A percentile compares a stretch with the other conserved stretches of the same genome.
Evolutionary conservation across 73 alveolate species (phyloP).

Genomic region (Paramecium caudatum): DNA sequence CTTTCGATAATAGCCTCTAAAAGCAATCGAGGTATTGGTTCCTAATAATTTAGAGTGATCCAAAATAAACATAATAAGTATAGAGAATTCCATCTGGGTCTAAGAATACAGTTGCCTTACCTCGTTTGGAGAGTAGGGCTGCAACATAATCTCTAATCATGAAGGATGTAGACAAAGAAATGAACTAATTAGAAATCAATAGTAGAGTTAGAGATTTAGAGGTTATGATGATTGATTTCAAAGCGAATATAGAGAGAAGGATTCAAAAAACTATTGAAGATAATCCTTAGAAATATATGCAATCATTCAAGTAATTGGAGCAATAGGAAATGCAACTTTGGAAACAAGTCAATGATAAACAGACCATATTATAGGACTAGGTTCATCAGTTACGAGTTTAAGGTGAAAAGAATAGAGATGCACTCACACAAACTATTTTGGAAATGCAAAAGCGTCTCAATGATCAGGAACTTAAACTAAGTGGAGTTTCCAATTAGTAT

Average conservation of each 20-base stretch:
- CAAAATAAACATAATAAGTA: background rate
- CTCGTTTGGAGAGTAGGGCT: slow-evolving; percentile 57
- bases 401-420: slow-evolving; percentile 61
- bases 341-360: slow-evolving; percentile 59
- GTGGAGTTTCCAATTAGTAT: background rate
- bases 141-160: background rate
- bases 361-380: background rate
- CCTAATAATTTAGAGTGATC: slow-evolving; percentile 17
- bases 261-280: slow-evolving; percentile 48
- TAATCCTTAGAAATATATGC: slow-evolving; percentile 50
- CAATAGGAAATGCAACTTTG: slow-evolving; percentile 50
- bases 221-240: slow-evolving; percentile 64
- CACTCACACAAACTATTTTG: background rate
- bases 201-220: slow-evolving; percentile 62
- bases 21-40: background rate
- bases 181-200: slow-evolving; percentile 31
- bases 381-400: background rate
- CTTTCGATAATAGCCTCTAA: background rate
- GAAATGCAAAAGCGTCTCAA: background rate
- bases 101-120: slow-evolving; percentile 19
- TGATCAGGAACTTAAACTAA: slow-evolving; percentile 52
- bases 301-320: slow-evolving; percentile 41
- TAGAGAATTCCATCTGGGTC: slow-evolving; percentile 20
- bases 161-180: slow-evolving; percentile 62
- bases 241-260: slow-evolving; percentile 66